Evolutionary conservation across 208 protist genomes (phyloP), one percentile per base, ranked within the genome.

Genomic region (Leishmania tropica): DNA sequence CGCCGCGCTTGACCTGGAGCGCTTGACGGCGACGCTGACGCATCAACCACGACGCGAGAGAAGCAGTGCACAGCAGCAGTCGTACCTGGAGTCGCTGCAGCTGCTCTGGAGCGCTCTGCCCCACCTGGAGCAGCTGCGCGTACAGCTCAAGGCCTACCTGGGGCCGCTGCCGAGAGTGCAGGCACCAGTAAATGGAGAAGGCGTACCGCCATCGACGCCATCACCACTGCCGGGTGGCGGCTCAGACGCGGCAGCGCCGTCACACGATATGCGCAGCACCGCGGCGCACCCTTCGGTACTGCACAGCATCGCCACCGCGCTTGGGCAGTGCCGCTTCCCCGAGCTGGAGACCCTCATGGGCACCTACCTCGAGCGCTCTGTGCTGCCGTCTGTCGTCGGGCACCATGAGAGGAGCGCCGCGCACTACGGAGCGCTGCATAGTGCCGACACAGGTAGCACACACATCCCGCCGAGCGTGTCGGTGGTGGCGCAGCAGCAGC

Each of bases 241-340:
- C 28, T 19, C 62, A 68, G 62, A 68, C 10, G 62, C 15, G 62
- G 31, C 62, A 31, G 58, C 58, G 24, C 17, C 60, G 28, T 15
- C 37, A 3, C 28, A 37, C 37, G 56, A 58, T 8, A 21, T 24
- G 37, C n/a, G 45, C 48, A 85, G 85, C 67, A 76, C 78, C 19
- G 48, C 81, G 48, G 78, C 28, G 10, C 76, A 70, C 47, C 81
- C 88, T 0, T 81, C 78, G 53, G 81, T 94, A 51, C 82, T 94
- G 24, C 75, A 85, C 58, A 91, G 85, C 56, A 84, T 94, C 28
- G 78, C 85, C 54, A 72, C 88, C 10, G 88, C 88, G 35, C 82
- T 94, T 7, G 81, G 54, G 3, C 80, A 84, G 42, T 94, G 88
- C 74, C 83, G 82, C 53, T 86, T 94, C 77, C 76, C 71, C 10